phyloP scores from a whole-genome alignment of 2,329 filamentous ascomycete species.

The Fusarium nygamai region DNA sequence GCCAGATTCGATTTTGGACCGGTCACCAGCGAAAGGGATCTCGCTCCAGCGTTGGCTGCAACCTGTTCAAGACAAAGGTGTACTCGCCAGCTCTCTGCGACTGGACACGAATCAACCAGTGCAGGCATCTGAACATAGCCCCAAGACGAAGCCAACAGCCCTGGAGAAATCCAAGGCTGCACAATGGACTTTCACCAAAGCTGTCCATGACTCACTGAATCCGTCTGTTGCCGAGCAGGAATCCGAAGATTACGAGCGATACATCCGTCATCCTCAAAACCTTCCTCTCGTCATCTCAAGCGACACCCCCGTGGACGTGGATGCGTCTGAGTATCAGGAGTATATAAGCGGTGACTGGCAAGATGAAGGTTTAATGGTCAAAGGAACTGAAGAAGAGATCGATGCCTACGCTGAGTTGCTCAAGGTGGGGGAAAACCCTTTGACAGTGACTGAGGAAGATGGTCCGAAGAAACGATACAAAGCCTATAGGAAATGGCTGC shows the following conservation, averaged over 20 bases:
- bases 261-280: slow-evolving; percentile 88
- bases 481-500: slow-evolving; percentile 93
- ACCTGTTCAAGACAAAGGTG: slow-evolving; percentile 52
- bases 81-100: slow-evolving; percentile 20
- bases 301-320: slow-evolving; percentile 68
- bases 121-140: slow-evolving; percentile 28
- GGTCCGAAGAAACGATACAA: slow-evolving; percentile 94
- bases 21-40: slow-evolving; percentile 57
- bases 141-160: slow-evolving; percentile 64
- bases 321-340: slow-evolving; percentile 77
- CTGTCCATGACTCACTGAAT: slow-evolving; percentile 86
- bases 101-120: slow-evolving; percentile 30
- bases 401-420: slow-evolving; percentile 80
- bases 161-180: slow-evolving; percentile 83
- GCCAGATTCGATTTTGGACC: slow-evolving; percentile 53
- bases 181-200: slow-evolving; percentile 88
- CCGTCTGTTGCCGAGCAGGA: slow-evolving; percentile 82
- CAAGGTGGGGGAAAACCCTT: slow-evolving; percentile 79
- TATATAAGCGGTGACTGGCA: slow-evolving; percentile 79
- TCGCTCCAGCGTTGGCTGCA: slow-evolving; percentile 72
- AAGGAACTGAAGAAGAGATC: slow-evolving; percentile 57
- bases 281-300: slow-evolving; percentile 83
- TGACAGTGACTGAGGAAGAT: slow-evolving; percentile 90
- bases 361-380: slow-evolving; percentile 64
- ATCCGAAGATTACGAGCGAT: slow-evolving; percentile 86